Evolutionary conservation across 2,329 filamentous ascomycete genomes (phyloP).

Genomic region (Zymoseptoria passerinii): DNA sequence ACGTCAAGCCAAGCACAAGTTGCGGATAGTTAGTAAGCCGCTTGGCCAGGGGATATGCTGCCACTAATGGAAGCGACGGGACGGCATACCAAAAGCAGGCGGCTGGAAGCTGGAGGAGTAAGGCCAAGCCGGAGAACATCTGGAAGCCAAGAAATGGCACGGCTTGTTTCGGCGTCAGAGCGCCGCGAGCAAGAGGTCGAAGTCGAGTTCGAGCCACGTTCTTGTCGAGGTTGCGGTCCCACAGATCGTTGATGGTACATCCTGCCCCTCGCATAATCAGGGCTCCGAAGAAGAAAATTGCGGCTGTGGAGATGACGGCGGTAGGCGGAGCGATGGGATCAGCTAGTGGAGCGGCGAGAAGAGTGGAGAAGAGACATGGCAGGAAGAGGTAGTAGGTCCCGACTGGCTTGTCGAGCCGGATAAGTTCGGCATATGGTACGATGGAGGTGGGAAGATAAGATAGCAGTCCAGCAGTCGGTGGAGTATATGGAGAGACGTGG

Average conservation of each 20-base stretch:
- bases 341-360: constrained; percentile 66
- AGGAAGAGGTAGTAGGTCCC: constrained; percentile 82
- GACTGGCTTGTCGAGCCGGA: constrained; percentile 70
- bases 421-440: constrained; percentile 74
- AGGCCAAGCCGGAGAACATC: constrained; percentile 61
- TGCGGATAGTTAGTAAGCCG: constrained; percentile 83
- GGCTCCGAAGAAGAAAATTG: constrained; percentile 66
- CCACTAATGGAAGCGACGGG: constrained; percentile 65
- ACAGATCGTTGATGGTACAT: constrained; percentile 84
- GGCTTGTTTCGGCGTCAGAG: constrained; percentile 63
- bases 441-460: constrained; percentile 59
- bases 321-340: constrained; percentile 52
- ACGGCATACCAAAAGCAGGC: constrained; percentile 69
- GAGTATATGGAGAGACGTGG: constrained; percentile 35
- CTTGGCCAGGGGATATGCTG: constrained; percentile 73
- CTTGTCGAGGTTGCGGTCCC: constrained; percentile 80
- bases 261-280: constrained; percentile 81
- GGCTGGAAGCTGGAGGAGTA: constrained; percentile 68
- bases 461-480: constrained; percentile 63
- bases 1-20: constrained; percentile 71
- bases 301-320: constrained; percentile 55
- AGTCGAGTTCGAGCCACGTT: constrained; percentile 67
- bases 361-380: constrained; percentile 75
- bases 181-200: constrained; percentile 72
- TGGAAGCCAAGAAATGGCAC: constrained; percentile 67